Evolutionary conservation across 164 flowering plant genomes (phyloP), one percentile per base, ranked within the genome.

Genomic region (Macadamia tetraphylla): DNA sequence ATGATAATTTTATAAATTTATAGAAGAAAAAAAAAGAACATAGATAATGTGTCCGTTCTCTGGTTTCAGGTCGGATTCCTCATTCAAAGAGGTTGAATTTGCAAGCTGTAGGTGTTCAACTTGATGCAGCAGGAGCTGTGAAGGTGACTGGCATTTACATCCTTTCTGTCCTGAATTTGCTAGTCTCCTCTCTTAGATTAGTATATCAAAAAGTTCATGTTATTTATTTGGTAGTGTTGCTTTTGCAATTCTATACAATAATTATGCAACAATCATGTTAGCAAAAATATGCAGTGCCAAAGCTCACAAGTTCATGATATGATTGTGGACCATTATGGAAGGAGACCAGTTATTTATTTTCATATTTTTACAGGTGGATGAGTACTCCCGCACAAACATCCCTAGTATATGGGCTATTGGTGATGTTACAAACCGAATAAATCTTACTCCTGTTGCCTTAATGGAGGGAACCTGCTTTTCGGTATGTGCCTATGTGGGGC

Each of bases 341-440:
- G 14, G 29, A 6, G 10, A 40, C 58, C 32, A 66, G 9, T 35
- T 43, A 6, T 43, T 4, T 14, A 49, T 65, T 46, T 11, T 60
- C 29, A 29, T 40, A 62, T 14, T 13, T 71, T 74, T 7, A 23
- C 81, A 94, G 99, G 99, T 94, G 5, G 87, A 94, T 70, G 98
- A 87, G 68, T 88, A 81, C 75, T 92, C 99, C 23, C 81, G 80
- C 49, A 89, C 99, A 66, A 90, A 73, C 68, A 67, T 94, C 68
- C 91, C 97, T 32, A 92, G 92, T 77, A 90, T 94, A 74, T 94
- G 97, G 98, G 99, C 99, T 63, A 78, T 94, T 53, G 99, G 99
- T 70, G 99, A 94, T 86, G 99, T 89, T 73, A 91, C 97, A 60
- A 87, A 91, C 73, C 78, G 97, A 29, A 81, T 87, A 67, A 91